Percentiles rank a stretch among this genome's conserved stretches.
Evolutionary conservation across 495 filamentous ascomycete species (phyloP).

Genomic region (Podospora appendiculata): DNA sequence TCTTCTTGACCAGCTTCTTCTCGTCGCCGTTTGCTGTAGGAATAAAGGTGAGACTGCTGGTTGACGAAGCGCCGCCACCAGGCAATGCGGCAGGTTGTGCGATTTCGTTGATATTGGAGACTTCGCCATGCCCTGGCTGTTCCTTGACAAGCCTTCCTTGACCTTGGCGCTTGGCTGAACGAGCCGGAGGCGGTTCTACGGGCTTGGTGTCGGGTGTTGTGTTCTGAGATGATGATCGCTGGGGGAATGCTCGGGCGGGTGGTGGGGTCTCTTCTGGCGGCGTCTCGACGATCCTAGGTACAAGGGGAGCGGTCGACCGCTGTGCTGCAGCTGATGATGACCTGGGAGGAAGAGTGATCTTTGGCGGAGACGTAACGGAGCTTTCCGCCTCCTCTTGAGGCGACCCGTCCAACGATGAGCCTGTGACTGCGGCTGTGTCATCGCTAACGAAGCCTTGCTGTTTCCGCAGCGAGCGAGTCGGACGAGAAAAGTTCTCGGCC

Average conservation of each 20-base stretch:
- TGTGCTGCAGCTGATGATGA: constrained; percentile 14
- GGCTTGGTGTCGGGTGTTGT: constrained; percentile 22
- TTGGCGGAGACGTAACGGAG: constrained; percentile 11
- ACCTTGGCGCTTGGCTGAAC: constrained; percentile 38
- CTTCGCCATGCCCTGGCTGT: not conserved
- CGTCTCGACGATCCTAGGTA: constrained; percentile 66
- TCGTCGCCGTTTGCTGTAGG: constrained; percentile 57
- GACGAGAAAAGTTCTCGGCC: constrained; percentile 48
- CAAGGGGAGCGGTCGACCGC: constrained; percentile 24
- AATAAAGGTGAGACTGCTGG: constrained; percentile 75
- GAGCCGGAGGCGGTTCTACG: constrained; percentile 33
- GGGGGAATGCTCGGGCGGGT: constrained; percentile 29
- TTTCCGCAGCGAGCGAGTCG: constrained; percentile 36
- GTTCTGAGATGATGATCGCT: constrained; percentile 52
- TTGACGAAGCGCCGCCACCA: constrained; percentile 58
- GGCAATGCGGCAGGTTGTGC: constrained; percentile 53
- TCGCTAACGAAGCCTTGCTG: constrained; percentile 36
- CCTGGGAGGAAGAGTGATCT: constrained; percentile 17
- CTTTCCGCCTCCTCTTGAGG: constrained; percentile 10
- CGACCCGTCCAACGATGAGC: not conserved
- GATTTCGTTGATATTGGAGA: constrained; percentile 3
- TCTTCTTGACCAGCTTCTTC: constrained; percentile 59
- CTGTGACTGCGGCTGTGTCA: not conserved
- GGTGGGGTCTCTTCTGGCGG: constrained; percentile 41
- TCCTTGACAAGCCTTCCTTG: too few relatives aligned